Percentiles rank a stretch among this genome's conserved stretches.
Evolutionary conservation across 2,329 filamentous ascomycete genomes (phyloP).

Genomic region (Parastagonospora nodorum): DNA sequence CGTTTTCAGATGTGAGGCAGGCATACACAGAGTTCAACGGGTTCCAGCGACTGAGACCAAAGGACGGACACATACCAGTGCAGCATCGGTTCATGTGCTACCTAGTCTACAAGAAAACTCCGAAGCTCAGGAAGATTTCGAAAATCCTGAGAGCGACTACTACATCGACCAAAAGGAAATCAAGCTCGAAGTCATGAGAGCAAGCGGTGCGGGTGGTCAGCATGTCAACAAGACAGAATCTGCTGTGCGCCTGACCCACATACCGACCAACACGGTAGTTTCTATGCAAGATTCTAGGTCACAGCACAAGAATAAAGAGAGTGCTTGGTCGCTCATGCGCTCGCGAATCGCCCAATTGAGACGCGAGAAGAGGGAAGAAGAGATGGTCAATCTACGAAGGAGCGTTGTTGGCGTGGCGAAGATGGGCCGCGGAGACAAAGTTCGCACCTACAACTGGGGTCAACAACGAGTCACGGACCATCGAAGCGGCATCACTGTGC

Average conservation of each 20-base stretch:
- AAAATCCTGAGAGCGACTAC: conserved; percentile 89
- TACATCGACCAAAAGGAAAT: conserved; percentile 87
- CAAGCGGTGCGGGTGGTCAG: conserved; percentile 89
- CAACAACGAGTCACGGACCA: conserved; percentile 89
- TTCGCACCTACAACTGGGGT: conserved; percentile 84
- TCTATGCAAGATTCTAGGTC: conserved; percentile 92
- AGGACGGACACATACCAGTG: conserved; percentile 90
- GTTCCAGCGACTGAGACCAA: conserved; percentile 90
- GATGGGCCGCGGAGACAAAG: conserved; percentile 90
- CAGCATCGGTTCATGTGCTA: conserved; percentile 88
- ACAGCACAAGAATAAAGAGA: conserved; percentile 85
- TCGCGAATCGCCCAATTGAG: conserved; percentile 79
- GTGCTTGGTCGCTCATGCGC: conserved; percentile 83
- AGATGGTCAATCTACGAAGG: conserved; percentile 73
- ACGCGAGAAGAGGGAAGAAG: conserved; percentile 82
- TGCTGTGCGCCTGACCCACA: conserved; percentile 88
- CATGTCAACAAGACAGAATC: conserved; percentile 99
- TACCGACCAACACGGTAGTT: conserved; percentile 83
- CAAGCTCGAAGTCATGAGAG: conserved; percentile 84
- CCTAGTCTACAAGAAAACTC: conserved; percentile 73
- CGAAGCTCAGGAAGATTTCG: conserved; percentile 62
- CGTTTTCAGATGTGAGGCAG: conserved; percentile 81
- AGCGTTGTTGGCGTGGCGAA: conserved; percentile 78
- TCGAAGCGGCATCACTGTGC: conserved; percentile 76
- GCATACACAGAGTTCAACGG: conserved; percentile 93